A percentile compares a stretch with the other conserved stretches of the same genome.
Evolutionary conservation across 2,329 filamentous ascomycete genomes (phyloP).

Genomic region (Monosporascus sp.): DNA sequence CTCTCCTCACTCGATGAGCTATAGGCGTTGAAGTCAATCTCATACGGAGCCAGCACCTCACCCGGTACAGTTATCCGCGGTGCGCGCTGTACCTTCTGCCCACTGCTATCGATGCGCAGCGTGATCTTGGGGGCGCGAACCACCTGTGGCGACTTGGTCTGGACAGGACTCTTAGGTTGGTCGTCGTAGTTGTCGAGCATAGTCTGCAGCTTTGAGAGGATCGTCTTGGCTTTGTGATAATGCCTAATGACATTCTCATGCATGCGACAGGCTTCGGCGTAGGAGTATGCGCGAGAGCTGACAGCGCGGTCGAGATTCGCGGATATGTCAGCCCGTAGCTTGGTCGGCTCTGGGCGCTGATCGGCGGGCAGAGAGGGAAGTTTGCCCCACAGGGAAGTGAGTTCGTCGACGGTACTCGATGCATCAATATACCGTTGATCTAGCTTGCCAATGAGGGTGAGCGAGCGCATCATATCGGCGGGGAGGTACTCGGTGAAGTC

Average conservation of each 20-base stretch:
- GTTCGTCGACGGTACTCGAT: slow-evolving; percentile 49
- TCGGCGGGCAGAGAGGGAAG: slow-evolving; percentile 45
- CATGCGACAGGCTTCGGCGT: slow-evolving; percentile 60
- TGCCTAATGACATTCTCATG: slow-evolving; percentile 59
- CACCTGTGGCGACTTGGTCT: slow-evolving; percentile 49
- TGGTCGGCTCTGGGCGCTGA: slow-evolving; percentile 41
- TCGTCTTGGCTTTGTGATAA: slow-evolving; percentile 53
- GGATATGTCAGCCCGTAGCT: slow-evolving; percentile 57
- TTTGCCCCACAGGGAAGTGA: slow-evolving; percentile 52
- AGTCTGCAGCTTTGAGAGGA: slow-evolving; percentile 52
- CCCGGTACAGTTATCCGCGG: slow-evolving; percentile 61
- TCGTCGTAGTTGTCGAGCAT: slow-evolving; percentile 56
- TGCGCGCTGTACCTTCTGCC: slow-evolving; percentile 41
- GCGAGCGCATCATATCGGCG: slow-evolving; percentile 59
- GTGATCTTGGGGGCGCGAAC: slow-evolving; percentile 43
- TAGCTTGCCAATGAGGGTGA: slow-evolving; percentile 61
- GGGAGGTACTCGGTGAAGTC: slow-evolving; percentile 67
- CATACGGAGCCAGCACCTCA: slow-evolving; percentile 61
- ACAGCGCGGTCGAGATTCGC: slow-evolving; percentile 49
- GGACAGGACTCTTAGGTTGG: slow-evolving; percentile 47
- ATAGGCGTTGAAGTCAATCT: slow-evolving; percentile 56
- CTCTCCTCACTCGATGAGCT: slow-evolving; percentile 49
- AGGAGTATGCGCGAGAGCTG: slow-evolving; percentile 51
- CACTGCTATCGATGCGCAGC: slow-evolving; percentile 38
- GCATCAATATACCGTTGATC: slow-evolving; percentile 54